Conservation (phyloP, 805 yeast species). For the Ogataea allantospora region DNA sequence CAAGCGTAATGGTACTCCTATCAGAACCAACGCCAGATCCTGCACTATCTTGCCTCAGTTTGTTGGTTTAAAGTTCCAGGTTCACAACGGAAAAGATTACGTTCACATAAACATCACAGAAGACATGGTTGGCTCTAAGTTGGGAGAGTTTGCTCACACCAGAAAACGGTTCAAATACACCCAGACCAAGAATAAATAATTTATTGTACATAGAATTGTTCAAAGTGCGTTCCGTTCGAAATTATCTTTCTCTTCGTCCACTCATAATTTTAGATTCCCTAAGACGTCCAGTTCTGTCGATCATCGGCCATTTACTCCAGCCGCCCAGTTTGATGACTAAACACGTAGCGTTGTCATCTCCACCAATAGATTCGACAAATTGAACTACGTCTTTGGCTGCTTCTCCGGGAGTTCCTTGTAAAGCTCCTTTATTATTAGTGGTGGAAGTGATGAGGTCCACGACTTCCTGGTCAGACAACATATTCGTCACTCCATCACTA, state of each 20-base stretch:
- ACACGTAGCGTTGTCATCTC: conserved; percentile 96
- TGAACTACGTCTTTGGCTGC: conserved; percentile 84
- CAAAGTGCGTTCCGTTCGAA: background rate
- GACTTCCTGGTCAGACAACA: conserved; percentile 84
- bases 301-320: conserved; percentile 92
- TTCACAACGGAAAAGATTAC: conserved; percentile 94
- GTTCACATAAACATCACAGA: conserved; percentile 84
- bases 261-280: conserved; percentile 62
- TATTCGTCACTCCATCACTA: conserved; percentile 85
- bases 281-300: conserved; percentile 77
- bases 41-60: conserved; percentile 95
- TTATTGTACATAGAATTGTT: conserved; percentile 12
- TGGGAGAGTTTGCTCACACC: conserved; percentile 95
- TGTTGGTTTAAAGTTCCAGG: conserved; percentile 90
- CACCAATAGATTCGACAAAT: conserved; percentile 82
- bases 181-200: conserved; percentile 61
- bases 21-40: conserved; percentile 92
- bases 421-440: conserved; percentile 59
- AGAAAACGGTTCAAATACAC: conserved; percentile 85
- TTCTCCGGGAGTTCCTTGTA: conserved; percentile 74
- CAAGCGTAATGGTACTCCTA: conserved; percentile 72
- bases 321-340: conserved; percentile 74
- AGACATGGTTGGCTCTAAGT: conserved; percentile 94
- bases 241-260: conserved; percentile 20
- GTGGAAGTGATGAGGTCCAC: conserved; percentile 81